Evolutionary conservation across 495 filamentous ascomycete species (phyloP).

Genomic region (Aspergillus nidulans): DNA sequence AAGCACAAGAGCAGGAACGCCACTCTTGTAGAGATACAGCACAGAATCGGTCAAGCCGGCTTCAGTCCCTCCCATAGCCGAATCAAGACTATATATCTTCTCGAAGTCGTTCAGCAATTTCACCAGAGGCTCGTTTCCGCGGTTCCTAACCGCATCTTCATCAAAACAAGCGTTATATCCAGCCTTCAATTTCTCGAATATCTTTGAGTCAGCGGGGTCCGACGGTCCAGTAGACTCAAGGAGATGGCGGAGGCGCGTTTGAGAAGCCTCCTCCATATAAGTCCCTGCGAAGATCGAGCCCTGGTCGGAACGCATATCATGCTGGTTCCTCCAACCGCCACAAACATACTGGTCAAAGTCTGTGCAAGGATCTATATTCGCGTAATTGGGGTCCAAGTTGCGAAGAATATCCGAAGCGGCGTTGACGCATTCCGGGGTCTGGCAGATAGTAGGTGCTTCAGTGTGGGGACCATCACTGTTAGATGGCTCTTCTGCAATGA

Average conservation of each 20-base stretch:
- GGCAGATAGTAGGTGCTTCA: conserved; percentile 36
- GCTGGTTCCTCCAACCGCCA: conserved; percentile 59
- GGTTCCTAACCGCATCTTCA: conserved; percentile 46
- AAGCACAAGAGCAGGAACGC: conserved; percentile 45
- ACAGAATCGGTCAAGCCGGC: conserved; percentile 48
- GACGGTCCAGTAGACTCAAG: conserved; percentile 54
- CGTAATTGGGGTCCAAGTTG: conserved; percentile 61
- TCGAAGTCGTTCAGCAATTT: conserved; percentile 49
- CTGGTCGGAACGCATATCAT: conserved; percentile 65
- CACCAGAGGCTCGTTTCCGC: conserved; percentile 50
- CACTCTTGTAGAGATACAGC: conserved; percentile 49
- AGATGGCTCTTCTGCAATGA: background rate
- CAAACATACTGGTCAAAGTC: conserved; percentile 68
- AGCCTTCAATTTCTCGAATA: conserved; percentile 61
- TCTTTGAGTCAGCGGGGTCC: conserved; percentile 51
- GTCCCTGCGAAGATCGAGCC: conserved; percentile 55
- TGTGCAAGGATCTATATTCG: conserved; percentile 61
- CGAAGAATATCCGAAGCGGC: conserved; percentile 64
- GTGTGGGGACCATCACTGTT: conserved; percentile 13
- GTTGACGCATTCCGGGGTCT: conserved; percentile 62
- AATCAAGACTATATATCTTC: conserved; percentile 49
- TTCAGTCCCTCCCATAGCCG: conserved; percentile 23
- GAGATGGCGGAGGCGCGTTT: conserved; percentile 58
- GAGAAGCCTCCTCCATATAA: conserved; percentile 55
- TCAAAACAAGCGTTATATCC: conserved; percentile 65